Evolutionary conservation across 192 early-diverging fungal genomes (phyloP).

Genomic region (Spizellomyces sp.): DNA sequence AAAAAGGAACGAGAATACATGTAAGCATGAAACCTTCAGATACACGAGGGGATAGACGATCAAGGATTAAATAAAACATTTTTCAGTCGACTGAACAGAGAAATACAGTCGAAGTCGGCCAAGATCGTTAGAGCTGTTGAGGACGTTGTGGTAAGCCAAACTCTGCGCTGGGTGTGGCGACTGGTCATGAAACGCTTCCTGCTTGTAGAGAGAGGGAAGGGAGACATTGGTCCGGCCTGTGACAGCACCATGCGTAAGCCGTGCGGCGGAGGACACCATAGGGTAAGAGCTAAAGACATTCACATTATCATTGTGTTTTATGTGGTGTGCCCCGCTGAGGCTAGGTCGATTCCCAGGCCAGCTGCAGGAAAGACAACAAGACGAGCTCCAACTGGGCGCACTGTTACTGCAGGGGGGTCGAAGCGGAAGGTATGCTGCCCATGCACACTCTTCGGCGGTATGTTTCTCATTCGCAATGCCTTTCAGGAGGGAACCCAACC

Average conservation of each 20-base stretch:
- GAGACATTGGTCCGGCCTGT: conserved; percentile 43
- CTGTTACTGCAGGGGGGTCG: neutral
- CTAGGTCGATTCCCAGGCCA: neutral
- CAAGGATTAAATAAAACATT: neutral
- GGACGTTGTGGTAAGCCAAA: conserved; percentile 36
- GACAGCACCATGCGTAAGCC: conserved; percentile 28
- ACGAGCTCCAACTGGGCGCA: neutral
- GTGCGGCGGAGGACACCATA: conserved; percentile 36
- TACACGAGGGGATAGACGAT: neutral
- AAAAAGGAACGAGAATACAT: conserved; percentile 48
- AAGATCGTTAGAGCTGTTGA: conserved; percentile 48
- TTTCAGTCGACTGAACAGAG: conserved; percentile 47
- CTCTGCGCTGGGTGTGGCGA: too few species aligned
- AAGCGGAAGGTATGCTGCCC: neutral
- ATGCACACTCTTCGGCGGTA: too few species aligned
- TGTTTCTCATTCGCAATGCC: too few species aligned
- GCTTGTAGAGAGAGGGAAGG: conserved; percentile 50
- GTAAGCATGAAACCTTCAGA: conserved; percentile 23
- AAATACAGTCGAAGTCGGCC: conserved; percentile 45
- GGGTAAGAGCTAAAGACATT: neutral
- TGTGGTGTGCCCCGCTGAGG: neutral
- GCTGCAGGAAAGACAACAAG: neutral
- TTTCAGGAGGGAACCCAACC: too few species aligned
- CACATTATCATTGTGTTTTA: neutral
- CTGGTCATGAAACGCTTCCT: too few species aligned